Conservation (phyloP, 2,329 filamentous ascomycete genomes). For the Colletotrichum scovillei region DNA sequence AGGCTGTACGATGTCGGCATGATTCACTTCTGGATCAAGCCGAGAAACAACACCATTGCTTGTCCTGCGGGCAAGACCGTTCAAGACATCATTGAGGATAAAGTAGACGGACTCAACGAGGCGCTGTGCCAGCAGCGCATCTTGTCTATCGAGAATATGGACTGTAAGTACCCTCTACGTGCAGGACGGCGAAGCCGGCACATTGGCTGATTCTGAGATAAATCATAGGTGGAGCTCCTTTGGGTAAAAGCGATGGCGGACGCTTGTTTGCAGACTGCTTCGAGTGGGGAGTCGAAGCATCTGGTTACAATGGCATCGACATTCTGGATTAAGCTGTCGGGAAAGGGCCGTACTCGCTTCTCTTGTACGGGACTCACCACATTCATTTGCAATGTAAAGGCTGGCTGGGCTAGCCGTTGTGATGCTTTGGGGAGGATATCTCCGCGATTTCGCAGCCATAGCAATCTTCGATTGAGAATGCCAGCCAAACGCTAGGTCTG, state of each 20-base stretch:
- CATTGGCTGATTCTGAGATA: background rate
- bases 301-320: slow-evolving; percentile 17
- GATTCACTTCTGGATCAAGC: slow-evolving; percentile 24
- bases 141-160: background rate
- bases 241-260: background rate
- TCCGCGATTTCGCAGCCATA: background rate
- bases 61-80: background rate
- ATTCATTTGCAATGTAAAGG: background rate
- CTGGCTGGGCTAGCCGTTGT: background rate
- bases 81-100: background rate
- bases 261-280: slow-evolving; percentile 25
- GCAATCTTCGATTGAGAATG: background rate
- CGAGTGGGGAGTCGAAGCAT: slow-evolving; percentile 31
- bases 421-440: background rate
- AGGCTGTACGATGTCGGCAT: slow-evolving; percentile 3
- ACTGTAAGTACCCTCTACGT: slow-evolving; percentile 1
- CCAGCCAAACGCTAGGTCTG: background rate
- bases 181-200: background rate
- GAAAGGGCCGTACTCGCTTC: background rate
- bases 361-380: background rate
- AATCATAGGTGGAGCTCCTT: slow-evolving; percentile 3
- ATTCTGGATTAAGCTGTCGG: background rate
- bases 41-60: background rate
- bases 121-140: slow-evolving; percentile 1
- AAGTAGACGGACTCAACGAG: background rate